A percentile compares a stretch with the other conserved stretches of the same genome.
Evolutionary conservation across 2,329 filamentous ascomycete genomes (phyloP).

Genomic region (Bipolaris victoriae): DNA sequence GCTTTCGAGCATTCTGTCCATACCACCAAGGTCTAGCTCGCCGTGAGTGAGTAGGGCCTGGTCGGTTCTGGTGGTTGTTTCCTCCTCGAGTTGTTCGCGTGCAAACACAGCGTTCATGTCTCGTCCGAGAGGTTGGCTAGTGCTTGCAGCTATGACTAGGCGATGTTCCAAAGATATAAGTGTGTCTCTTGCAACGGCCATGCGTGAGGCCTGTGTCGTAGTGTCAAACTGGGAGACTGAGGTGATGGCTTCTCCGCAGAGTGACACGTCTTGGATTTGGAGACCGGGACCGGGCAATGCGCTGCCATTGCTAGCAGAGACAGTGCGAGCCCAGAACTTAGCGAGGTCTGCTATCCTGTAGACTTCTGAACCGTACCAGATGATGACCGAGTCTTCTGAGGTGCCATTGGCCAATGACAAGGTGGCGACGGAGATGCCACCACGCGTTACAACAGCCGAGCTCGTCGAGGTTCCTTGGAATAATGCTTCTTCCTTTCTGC

Average conservation of each 20-base stretch:
- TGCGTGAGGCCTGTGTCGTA: slow-evolving; percentile 48
- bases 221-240: slow-evolving; percentile 53
- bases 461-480: slow-evolving; percentile 51
- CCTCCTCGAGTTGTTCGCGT: slow-evolving; percentile 38
- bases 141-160: slow-evolving; percentile 50
- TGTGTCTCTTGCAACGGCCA: slow-evolving; percentile 54
- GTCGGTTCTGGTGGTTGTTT: slow-evolving; percentile 44
- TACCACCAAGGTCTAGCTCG: slow-evolving; percentile 56
- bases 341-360: slow-evolving; percentile 54
- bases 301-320: slow-evolving; percentile 38
- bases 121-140: slow-evolving; percentile 39
- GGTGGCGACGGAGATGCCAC: slow-evolving; percentile 52
- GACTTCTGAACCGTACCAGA: slow-evolving; percentile 55
- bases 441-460: slow-evolving; percentile 42
- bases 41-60: slow-evolving; percentile 53
- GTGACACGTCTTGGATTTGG: slow-evolving; percentile 50
- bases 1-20: slow-evolving; percentile 54
- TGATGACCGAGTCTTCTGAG: slow-evolving; percentile 53
- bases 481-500: slow-evolving; percentile 52
- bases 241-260: slow-evolving; percentile 52
- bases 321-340: slow-evolving; percentile 54
- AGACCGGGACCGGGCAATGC: slow-evolving; percentile 52
- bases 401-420: slow-evolving; percentile 39
- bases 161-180: slow-evolving; percentile 54
- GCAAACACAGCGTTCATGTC: slow-evolving; percentile 39